Evolutionary conservation across 2,329 filamentous ascomycete genomes (phyloP).

Genomic region (Aspergillus sp.): DNA sequence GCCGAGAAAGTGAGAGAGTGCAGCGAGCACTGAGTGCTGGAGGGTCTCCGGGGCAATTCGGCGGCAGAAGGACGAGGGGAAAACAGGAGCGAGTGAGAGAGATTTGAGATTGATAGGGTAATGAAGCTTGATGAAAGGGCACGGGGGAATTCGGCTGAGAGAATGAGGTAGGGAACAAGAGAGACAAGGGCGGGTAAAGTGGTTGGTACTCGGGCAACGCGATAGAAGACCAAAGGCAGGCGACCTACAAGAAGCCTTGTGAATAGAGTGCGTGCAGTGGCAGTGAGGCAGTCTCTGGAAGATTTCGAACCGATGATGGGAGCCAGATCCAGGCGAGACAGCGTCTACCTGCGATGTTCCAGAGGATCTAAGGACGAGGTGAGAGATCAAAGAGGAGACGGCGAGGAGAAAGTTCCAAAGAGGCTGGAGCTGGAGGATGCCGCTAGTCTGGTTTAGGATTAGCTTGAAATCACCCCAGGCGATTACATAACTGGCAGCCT

Average conservation of each 20-base stretch:
- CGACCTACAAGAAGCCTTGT: constrained; percentile 51
- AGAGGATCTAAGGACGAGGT: constrained; percentile 3
- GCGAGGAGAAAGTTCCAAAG: constrained; percentile 9
- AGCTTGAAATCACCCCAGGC: not conserved
- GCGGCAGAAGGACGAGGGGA: constrained; percentile 21
- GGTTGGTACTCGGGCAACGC: constrained; percentile 18
- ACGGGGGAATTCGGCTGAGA: constrained; percentile 21
- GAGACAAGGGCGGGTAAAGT: constrained; percentile 22
- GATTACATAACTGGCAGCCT: not conserved
- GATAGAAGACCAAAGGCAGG: constrained; percentile 37
- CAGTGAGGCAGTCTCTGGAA: constrained; percentile 22
- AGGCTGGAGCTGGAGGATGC: constrained; percentile 14
- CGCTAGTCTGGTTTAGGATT: constrained; percentile 16
- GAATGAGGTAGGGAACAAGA: constrained; percentile 24
- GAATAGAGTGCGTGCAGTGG: constrained; percentile 23
- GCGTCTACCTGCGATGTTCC: constrained; percentile 12
- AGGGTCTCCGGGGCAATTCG: constrained; percentile 8
- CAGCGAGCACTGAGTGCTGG: constrained; percentile 24
- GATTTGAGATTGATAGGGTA: constrained; percentile 11
- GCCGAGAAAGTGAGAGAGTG: constrained; percentile 25
- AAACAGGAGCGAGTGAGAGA: constrained; percentile 20
- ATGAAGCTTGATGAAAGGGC: constrained; percentile 20
- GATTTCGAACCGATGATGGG: constrained; percentile 22
- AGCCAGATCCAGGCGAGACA: constrained; percentile 20
- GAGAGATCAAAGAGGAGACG: constrained; percentile 1